Percentiles rank a stretch among this genome's conserved stretches.
Conservation (phyloP, 2,329 filamentous ascomycete species). For the Golovinomyces cichoracearum region DNA sequence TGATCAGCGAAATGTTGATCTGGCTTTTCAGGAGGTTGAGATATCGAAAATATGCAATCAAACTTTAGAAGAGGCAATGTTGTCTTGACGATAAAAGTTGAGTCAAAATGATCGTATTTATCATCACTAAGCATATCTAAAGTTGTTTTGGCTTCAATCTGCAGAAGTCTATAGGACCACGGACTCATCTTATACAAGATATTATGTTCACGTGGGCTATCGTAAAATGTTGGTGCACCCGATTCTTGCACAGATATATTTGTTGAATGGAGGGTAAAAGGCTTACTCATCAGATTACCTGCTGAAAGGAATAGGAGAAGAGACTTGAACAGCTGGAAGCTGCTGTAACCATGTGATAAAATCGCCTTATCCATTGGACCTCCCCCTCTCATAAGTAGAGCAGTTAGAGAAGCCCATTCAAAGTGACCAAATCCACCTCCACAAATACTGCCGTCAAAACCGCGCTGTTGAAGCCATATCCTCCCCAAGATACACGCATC, state of each 20-base stretch:
- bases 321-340: constrained; percentile 85
- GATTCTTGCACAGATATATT: constrained; percentile 19
- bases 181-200: constrained; percentile 70
- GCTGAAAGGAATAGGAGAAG: constrained; percentile 64
- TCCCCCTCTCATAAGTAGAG: constrained; percentile 55
- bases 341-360: constrained; percentile 58
- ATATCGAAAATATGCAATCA: constrained; percentile 21
- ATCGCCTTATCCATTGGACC: constrained; percentile 43
- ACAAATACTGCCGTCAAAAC: constrained; percentile 42
- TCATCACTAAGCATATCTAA: constrained; percentile 43
- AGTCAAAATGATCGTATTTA: constrained; percentile 53
- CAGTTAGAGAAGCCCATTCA: constrained; percentile 64
- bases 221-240: constrained; percentile 47
- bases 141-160: constrained; percentile 48
- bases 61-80: constrained; percentile 29
- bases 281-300: constrained; percentile 43
- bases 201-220: constrained; percentile 49
- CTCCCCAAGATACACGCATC: constrained; percentile 71
- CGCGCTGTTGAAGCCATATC: constrained; percentile 71
- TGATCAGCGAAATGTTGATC: constrained; percentile 9
- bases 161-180: constrained; percentile 55
- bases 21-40: constrained; percentile 2
- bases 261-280: constrained; percentile 25
- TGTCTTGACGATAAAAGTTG: constrained; percentile 48
- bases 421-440: constrained; percentile 76